Evolutionary conservation across 2,329 filamentous ascomycete genomes (phyloP), one percentile per base, ranked within the genome.

Genomic region (Pseudomassariella vexata): DNA sequence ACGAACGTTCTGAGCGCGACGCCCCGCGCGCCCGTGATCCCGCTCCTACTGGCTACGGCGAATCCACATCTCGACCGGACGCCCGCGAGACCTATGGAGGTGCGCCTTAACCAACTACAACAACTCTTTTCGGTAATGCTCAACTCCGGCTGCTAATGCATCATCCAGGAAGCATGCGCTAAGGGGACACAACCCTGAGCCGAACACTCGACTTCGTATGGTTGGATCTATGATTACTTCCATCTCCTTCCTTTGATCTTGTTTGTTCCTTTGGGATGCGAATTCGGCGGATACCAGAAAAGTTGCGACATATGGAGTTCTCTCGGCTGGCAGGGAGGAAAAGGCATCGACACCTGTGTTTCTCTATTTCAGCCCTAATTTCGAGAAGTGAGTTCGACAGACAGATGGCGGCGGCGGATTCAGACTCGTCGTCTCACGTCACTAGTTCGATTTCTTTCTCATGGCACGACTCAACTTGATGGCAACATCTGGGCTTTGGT

Each of bases 1-100:
- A 70, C 29, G 68, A 76, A 32, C 65, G 66, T 36, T 64, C 71
- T 12, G 66, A 70, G 28, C 59, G 52, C 12, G 53, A 54, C 26
- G 48, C 33, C 26, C 34, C 58, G 34, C 54, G 58, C 45, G 46
- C 57, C 47, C 59, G 61, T 36, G 62, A 65, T 34, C 56, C 60
- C 19, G 53, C 57, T 42, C 46, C 60, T 30, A 52, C 52, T 28
- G 55, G 57, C 42, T 65, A 63, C 46, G 57, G 54, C 44, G 62
- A 66, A 42, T 36, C 60, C 45, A 59, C 51, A 44, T 52, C 62
- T 47, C 61, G 62, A 47, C 55, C 50, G 44, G 62, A 65, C 12
- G 49, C 50, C 38, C 56, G 61, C 42, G 61, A 65, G 41, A 53
- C 60, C 48, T 65, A 65, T 41, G 56, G 56, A 56, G 55, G 62